Conservation (phyloP, 1,284 basidiomycete genomes). For the Fomitiporia mediterranea region DNA sequence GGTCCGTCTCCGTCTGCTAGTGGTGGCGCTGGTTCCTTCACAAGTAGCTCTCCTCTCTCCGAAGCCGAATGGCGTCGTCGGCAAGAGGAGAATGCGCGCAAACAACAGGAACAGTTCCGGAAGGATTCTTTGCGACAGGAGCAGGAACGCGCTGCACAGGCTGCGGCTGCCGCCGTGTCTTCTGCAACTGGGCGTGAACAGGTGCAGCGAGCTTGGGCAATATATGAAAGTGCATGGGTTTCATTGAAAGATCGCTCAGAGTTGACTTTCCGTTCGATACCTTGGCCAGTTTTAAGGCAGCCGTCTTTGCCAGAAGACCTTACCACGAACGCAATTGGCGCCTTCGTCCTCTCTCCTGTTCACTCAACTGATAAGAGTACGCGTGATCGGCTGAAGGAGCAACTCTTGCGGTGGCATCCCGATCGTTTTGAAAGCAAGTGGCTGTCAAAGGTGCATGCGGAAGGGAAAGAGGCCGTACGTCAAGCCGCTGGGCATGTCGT, state of each 20-base stretch:
- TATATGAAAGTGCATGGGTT: conserved; percentile 56
- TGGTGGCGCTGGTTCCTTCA: conserved; percentile 8
- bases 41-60: conserved; percentile 16
- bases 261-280: conserved; percentile 35
- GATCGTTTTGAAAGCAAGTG: conserved; percentile 40
- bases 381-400: conserved; percentile 37
- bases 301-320: conserved; percentile 55
- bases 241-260: conserved; percentile 32
- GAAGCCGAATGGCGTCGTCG: conserved; percentile 50
- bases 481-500: conserved; percentile 41
- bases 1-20: conserved; percentile 26
- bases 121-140: conserved; percentile 48
- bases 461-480: conserved; percentile 40
- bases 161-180: conserved; percentile 38
- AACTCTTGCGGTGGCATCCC: conserved; percentile 42
- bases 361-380: conserved; percentile 28
- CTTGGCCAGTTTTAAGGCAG: conserved; percentile 63
- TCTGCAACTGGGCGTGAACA: conserved; percentile 46
- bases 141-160: conserved; percentile 32
- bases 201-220: conserved; percentile 44
- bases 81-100: conserved; percentile 50
- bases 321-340: conserved; percentile 46
- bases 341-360: conserved; percentile 52
- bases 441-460: conserved; percentile 39
- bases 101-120: conserved; percentile 55